Conservation (phyloP, 2,329 filamentous ascomycete genomes). For the Fusarium dimerum region DNA sequence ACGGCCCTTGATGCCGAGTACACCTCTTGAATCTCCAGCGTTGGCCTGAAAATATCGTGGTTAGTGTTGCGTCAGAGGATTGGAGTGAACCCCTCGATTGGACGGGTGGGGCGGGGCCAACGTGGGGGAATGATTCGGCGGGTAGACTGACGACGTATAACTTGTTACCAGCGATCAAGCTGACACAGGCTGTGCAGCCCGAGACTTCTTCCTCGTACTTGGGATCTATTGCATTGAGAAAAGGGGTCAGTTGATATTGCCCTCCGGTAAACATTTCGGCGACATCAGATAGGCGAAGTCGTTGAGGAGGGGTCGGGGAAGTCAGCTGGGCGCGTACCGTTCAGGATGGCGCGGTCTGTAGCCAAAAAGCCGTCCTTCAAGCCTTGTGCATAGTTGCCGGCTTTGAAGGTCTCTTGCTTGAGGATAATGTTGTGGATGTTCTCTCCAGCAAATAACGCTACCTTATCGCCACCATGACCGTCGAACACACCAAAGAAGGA, state of each 20-base stretch:
- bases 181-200: constrained; percentile 93
- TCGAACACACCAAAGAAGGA: constrained; percentile 99
- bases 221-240: constrained; percentile 64
- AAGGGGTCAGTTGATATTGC: not conserved
- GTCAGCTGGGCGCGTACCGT: constrained; percentile 60
- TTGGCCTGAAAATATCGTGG: constrained; percentile 68
- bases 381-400: constrained; percentile 89
- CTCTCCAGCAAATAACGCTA: constrained; percentile 88
- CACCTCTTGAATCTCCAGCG: constrained; percentile 92
- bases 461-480: constrained; percentile 95
- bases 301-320: constrained; percentile 9
- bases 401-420: constrained; percentile 92
- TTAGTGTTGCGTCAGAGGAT: constrained; percentile 18
- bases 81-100: constrained; percentile 11
- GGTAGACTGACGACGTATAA: constrained; percentile 82
- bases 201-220: constrained; percentile 98
- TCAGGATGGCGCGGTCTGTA: constrained; percentile 92
- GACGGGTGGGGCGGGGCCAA: constrained; percentile 12
- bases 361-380: constrained; percentile 97
- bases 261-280: too few relatives aligned
- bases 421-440: constrained; percentile 92
- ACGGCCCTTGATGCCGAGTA: constrained; percentile 93
- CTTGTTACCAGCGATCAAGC: constrained; percentile 84
- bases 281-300: not conserved
- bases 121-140: constrained; percentile 13